Evolutionary conservation across 768 basidiomycete genomes (phyloP).

Genomic region (Mrakia gelida): DNA sequence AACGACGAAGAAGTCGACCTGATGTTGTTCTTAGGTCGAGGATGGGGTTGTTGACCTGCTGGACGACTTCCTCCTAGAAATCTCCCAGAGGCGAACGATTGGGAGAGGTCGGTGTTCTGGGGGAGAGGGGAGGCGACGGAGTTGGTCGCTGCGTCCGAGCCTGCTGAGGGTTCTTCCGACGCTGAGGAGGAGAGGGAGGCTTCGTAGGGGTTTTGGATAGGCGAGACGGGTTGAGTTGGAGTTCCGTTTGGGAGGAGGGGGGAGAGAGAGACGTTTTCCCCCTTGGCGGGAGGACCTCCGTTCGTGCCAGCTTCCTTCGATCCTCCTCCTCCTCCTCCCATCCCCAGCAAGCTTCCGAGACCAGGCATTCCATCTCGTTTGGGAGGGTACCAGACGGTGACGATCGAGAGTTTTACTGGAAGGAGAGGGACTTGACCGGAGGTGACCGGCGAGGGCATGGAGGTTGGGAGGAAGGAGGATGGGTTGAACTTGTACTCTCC

Average conservation of each 20-base stretch:
- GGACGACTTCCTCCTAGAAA: conserved; percentile 11
- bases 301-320: conserved; percentile 6
- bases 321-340: conserved; percentile 19
- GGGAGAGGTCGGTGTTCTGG: conserved; percentile 1
- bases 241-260: neutral
- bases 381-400: conserved; percentile 17
- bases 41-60: conserved; percentile 35
- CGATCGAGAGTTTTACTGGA: conserved; percentile 11
- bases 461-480: conserved; percentile 12
- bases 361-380: conserved; percentile 19
- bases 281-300: neutral
- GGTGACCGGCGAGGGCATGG: conserved; percentile 13
- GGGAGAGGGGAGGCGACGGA: neutral
- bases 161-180: conserved; percentile 7
- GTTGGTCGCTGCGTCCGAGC: neutral
- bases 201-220: conserved; percentile 3
- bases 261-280: neutral
- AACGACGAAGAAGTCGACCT: conserved; percentile 88
- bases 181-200: conserved; percentile 13
- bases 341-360: conserved; percentile 25
- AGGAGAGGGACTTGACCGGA: conserved; percentile 7
- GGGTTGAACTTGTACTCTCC: conserved; percentile 18
- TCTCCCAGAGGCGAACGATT: conserved; percentile 15
- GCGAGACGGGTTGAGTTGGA: neutral
- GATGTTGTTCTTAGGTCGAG: conserved; percentile 85